phyloP scores from a whole-genome alignment of 441 rosid species.

The Viola pubescens region DNA sequence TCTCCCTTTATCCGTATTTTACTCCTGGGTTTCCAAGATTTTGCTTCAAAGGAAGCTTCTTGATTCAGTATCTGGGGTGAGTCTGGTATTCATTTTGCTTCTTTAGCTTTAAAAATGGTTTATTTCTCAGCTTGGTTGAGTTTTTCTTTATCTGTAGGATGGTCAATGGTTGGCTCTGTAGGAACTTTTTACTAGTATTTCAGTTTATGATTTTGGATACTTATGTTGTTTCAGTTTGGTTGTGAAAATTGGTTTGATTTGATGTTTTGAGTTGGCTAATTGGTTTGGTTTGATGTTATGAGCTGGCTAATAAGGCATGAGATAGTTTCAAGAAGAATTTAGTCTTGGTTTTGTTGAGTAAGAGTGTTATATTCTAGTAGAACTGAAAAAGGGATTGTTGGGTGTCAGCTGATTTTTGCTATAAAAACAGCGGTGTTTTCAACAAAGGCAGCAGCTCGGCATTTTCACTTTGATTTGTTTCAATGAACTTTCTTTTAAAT shows the following conservation, averaged over 20 bases:
- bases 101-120: background rate
- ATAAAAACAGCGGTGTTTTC: no score
- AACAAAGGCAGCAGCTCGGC: no score
- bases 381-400: no score
- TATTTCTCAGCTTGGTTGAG: background rate
- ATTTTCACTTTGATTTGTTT: no score
- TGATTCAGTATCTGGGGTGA: conserved; percentile 52
- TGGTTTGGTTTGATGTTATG: background rate
- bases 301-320: no score
- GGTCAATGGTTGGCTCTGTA: no score
- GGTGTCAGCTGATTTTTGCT: no score
- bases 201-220: no score
- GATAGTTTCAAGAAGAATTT: no score
- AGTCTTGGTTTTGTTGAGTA: background rate
- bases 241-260: background rate
- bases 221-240: background rate
- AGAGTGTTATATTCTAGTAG: background rate
- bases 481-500: no score
- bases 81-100: conserved; percentile 5
- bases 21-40: conserved; percentile 39
- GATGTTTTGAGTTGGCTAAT: background rate
- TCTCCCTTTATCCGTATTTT: conserved; percentile 39
- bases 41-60: conserved; percentile 37
- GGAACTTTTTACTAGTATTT: no score
- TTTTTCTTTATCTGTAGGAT: background rate